phyloP scores from a whole-genome alignment of 2,329 filamentous ascomycete genomes.

The Elsinoe fawcettii region DNA sequence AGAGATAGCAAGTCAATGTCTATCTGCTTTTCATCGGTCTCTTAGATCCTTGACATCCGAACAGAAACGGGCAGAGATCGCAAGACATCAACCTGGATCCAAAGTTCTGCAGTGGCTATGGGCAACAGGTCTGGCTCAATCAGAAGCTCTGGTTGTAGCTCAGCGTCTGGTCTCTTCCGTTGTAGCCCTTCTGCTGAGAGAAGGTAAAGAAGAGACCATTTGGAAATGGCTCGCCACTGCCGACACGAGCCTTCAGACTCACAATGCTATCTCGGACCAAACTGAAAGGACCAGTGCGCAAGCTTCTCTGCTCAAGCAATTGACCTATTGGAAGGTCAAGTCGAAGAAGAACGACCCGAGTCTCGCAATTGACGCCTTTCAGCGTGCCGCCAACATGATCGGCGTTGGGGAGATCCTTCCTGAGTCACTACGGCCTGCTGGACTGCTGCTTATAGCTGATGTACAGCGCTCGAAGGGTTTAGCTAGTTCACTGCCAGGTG shows the following conservation, averaged over 20 bases:
- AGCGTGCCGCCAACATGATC: neutral
- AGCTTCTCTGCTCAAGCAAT: neutral
- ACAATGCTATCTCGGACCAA: neutral
- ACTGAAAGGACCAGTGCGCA: neutral
- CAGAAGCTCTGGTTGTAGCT: conserved; percentile 21
- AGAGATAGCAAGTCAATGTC: conserved; percentile 32
- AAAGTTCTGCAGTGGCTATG: conserved; percentile 27
- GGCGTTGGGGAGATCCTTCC: neutral
- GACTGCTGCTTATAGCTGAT: neutral
- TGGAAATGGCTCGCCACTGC: conserved; percentile 25
- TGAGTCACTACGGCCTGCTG: neutral
- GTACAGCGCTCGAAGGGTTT: neutral
- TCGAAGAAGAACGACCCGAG: neutral
- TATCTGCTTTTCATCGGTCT: conserved; percentile 27
- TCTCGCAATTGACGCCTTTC: neutral
- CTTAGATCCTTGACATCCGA: conserved; percentile 19
- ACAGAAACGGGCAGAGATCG: conserved; percentile 15
- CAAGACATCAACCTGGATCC: conserved; percentile 23
- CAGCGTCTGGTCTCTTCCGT: conserved; percentile 21
- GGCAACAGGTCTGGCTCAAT: conserved; percentile 19
- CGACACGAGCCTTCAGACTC: neutral
- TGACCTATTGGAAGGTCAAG: neutral
- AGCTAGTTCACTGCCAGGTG: neutral
- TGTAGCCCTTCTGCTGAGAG: conserved; percentile 23
- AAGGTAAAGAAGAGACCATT: conserved; percentile 24